phyloP scores from a whole-genome alignment of 305 asterid species.

The Fraxinus sp. region DNA sequence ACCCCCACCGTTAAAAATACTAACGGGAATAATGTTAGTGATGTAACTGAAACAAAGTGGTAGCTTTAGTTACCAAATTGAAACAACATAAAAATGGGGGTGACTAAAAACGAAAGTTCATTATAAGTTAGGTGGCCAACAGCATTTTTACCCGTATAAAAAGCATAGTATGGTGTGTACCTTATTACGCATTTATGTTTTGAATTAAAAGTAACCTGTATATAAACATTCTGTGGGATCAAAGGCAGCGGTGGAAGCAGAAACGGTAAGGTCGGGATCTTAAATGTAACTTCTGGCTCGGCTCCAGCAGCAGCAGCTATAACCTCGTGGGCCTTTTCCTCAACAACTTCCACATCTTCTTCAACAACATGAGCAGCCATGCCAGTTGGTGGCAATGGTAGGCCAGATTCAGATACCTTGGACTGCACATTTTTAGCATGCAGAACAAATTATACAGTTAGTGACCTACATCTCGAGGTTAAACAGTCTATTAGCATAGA shows the following conservation, averaged over 20 bases:
- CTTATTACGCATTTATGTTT: neutral
- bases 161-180: neutral
- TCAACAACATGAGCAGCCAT: constrained; percentile 77
- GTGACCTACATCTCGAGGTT: neutral
- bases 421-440: constrained; percentile 37
- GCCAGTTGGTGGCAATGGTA: constrained; percentile 62
- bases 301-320: constrained; percentile 26
- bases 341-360: constrained; percentile 63
- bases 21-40: neutral
- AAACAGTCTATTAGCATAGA: neutral
- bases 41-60: neutral
- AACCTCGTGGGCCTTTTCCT: constrained; percentile 43
- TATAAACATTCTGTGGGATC: constrained; percentile 46
- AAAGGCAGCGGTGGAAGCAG: constrained; percentile 64
- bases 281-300: constrained; percentile 31
- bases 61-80: neutral
- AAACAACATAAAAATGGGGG: neutral
- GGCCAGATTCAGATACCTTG: constrained; percentile 44
- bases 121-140: neutral
- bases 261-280: constrained; percentile 34
- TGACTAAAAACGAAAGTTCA: neutral
- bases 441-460: constrained; percentile 3
- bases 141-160: neutral
- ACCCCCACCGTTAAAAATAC: neutral
- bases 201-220: constrained; percentile 50